Base-by-base conservation (phyloP, 805 yeast species). In the Pichia eremophila region DNA sequence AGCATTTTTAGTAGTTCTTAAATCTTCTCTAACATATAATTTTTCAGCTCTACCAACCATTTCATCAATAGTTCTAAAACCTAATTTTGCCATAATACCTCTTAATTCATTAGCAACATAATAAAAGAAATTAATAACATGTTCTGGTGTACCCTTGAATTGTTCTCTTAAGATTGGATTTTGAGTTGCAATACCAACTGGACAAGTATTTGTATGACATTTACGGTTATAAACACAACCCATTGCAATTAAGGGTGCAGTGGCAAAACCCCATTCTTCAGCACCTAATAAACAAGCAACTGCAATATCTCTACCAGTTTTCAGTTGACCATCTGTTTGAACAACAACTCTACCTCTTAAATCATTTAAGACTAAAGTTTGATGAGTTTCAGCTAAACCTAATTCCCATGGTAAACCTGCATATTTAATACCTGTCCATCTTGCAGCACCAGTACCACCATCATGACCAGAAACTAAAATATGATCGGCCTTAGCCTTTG, bases 401-500 rank as follows among this genome's bases (percentile, higher is more conserved):
- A 91, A 77, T 69, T 91, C 99, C 99, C 99, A 91, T 43, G 99
- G 98, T 56, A 91, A 76, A 69, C 99, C 98, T 49, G 99, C 96
- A 64, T 90, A 83, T 66, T 90, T 90, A 65, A 91, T 89, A 65
- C 96, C 93, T 19, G 97, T 90, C 88, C 95, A 87, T 67, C 95
- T 80, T 51, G 96, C 91, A 50, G 99, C 99, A 81, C 99, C 99
- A 49, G 99, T 91, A 73, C 99, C 99, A 78, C 99, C 99, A 68
- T 91, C 98, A 63, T 95, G 97, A 61, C 98, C 98, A 51, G 96
- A 86, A 54, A 91, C 86, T 63, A 91, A 76, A 60, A 91, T 85
- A 64, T 91, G 96, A 64, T 93, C 98, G 14, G 98, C 96, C 64
- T 93, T 95, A 18, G 99, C 99, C 71, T 91, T 91, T 51, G 98